A percentile compares a stretch with the other conserved stretches of the same genome.
Conservation (phyloP, 208 protist genomes). For the Trypanosoma theileri region DNA sequence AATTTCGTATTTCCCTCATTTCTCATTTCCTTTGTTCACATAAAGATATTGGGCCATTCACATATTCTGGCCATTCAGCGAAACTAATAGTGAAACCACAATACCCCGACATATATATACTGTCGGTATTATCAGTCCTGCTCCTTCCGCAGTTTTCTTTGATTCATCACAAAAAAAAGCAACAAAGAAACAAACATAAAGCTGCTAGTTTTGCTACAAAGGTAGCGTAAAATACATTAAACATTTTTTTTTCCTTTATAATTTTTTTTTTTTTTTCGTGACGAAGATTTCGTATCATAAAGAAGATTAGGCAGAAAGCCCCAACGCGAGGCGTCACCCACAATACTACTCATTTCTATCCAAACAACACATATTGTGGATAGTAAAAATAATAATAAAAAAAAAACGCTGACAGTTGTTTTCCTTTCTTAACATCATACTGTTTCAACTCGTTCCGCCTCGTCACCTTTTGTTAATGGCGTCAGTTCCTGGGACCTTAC, state of each 20-base stretch:
- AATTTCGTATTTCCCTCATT: background rate
- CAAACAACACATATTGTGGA: background rate
- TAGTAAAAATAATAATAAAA: slow-evolving; percentile 5
- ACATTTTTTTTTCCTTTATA: slow-evolving; percentile 1
- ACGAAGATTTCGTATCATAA: background rate
- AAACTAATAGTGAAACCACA: background rate
- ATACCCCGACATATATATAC: background rate
- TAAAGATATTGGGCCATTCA: background rate
- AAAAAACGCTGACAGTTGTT: background rate
- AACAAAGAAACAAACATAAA: background rate
- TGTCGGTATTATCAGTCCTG: background rate
- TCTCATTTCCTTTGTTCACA: background rate
- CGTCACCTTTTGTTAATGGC: background rate
- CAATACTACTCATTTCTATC: slow-evolving; percentile 15
- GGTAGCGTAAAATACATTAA: background rate
- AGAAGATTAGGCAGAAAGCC: background rate
- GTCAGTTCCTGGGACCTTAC: background rate
- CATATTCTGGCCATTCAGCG: background rate
- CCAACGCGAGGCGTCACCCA: background rate
- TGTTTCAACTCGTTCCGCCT: background rate
- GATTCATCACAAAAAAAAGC: background rate
- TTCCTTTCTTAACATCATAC: background rate
- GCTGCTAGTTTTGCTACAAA: background rate
- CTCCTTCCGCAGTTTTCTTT: background rate
- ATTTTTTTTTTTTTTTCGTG: background rate